Evolutionary conservation across 2,329 filamentous ascomycete species (phyloP), one percentile per base, ranked within the genome.

Genomic region (Penicillium sp.): DNA sequence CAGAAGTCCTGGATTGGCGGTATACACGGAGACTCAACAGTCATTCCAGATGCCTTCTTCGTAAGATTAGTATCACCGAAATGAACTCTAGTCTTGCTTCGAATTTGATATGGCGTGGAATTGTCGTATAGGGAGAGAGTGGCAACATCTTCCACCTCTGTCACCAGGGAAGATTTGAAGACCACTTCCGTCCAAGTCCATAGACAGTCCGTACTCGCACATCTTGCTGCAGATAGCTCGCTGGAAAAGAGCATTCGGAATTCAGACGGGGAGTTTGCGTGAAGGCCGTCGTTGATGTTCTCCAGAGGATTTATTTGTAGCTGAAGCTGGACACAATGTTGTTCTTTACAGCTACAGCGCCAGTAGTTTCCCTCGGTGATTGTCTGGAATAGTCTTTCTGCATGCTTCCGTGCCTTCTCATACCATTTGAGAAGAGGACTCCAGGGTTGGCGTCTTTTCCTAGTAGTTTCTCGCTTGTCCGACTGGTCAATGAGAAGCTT

Each of bases 401-500:
- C 34, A 29, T 49, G 41, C 14, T 34, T 48, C 8, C 56, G 41
- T 8, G 16, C 30, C 10, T 49, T 50, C 18, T 46, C 23, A 18
- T 58, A 58, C 11, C 30, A 40, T 11, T 34, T 26, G 1, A 52
- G 41, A n/a, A 51, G 45, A 27, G 35, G 38, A 2, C 16, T 19
- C 44, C 43, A 51, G 29, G 52, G 19, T 11, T 43, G 47, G 4
- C 42, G 47, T 14, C 40, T 32, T 10, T 54, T 51, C 7, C 35
- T 46, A 14, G 35, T 43, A 1, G 40, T 29, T 14, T 29, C 43
- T 39, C 52, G 46, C 2, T 51, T 41, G 9, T 36, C 19, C 14
- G 57, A 57, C 18, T 63, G 61, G 11, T 63, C 61, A 3, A 48
- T 40, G 5, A 63, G 53, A 2, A 45, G 57, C 23, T 51, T 60